Conservation (phyloP, 345 rosid species). For the Lepidium didymum region DNA sequence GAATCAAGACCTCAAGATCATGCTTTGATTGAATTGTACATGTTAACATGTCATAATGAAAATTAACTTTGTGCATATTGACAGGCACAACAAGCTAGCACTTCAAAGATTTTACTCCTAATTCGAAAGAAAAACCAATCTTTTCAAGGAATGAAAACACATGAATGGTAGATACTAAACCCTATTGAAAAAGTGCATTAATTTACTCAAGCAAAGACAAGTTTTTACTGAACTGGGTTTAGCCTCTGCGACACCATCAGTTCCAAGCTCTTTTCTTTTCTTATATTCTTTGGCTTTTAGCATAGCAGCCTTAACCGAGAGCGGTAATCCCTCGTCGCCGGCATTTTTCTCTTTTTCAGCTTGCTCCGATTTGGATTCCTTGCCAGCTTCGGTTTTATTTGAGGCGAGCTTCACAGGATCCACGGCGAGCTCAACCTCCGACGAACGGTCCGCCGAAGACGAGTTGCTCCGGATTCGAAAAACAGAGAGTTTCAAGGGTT, state of each 20-base stretch:
- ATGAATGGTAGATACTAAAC: not conserved
- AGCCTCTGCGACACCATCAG: slow-evolving; percentile 1
- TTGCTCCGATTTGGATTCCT: slow-evolving; percentile 25
- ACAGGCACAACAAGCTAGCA: not conserved
- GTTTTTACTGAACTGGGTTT: slow-evolving; percentile 31
- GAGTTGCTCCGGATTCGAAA: slow-evolving; percentile 27
- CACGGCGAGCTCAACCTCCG: slow-evolving; percentile 26
- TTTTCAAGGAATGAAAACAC: not conserved
- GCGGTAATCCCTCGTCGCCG: slow-evolving; percentile 21
- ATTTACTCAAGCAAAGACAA: not conserved
- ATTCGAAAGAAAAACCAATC: not conserved
- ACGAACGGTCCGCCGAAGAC: slow-evolving; percentile 15
- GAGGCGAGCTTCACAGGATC: slow-evolving; percentile 70
- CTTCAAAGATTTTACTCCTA: not conserved
- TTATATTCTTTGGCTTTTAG: slow-evolving; percentile 39
- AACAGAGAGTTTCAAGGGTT: slow-evolving; percentile 25
- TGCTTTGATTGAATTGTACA: not conserved
- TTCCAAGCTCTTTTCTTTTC: slow-evolving; percentile 30
- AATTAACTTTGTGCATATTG: not conserved
- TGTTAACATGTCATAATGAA: not conserved
- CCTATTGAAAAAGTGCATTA: not conserved
- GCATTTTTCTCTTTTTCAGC: not conserved
- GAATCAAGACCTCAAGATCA: slow-evolving; percentile 14
- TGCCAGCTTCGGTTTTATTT: slow-evolving; percentile 56
- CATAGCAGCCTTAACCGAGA: slow-evolving; percentile 35